A percentile compares a stretch with the other conserved stretches of the same genome.
These are phyloP conservation scores for Parachlorella kessleri DNA, from an alignment of 139 green algal species.

Conservation along the genomic window DNA sequence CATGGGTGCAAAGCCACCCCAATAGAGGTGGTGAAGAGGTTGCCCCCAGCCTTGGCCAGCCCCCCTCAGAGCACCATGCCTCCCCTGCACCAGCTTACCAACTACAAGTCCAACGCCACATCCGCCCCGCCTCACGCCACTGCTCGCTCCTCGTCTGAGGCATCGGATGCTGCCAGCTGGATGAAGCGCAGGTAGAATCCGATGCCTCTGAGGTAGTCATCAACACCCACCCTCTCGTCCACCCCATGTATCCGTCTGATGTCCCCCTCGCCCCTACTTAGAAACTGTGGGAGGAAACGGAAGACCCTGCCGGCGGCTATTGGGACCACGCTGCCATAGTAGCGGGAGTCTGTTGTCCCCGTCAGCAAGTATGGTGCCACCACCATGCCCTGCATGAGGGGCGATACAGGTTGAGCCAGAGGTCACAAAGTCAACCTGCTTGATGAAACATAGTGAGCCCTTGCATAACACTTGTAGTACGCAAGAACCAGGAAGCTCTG, in stretches of 20 bases:
- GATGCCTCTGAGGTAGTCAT: conserved; percentile 35
- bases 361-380: conserved; percentile 56
- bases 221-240: conserved; percentile 58
- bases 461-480: too few species aligned
- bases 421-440: too few species aligned
- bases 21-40: too few species aligned
- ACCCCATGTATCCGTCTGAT: conserved; percentile 61
- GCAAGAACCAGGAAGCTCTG: too few species aligned
- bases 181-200: conserved; percentile 18
- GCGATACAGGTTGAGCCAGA: too few species aligned
- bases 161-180: conserved; percentile 7
- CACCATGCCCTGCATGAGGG: conserved; percentile 25
- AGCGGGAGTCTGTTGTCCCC: conserved; percentile 53
- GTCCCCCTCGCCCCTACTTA: conserved; percentile 18
- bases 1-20: too few species aligned
- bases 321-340: conserved; percentile 48
- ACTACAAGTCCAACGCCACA: too few species aligned
- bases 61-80: too few species aligned
- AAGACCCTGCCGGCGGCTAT: conserved; percentile 34
- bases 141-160: not conserved
- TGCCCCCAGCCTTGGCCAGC: too few species aligned
- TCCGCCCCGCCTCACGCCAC: not conserved
- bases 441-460: too few species aligned
- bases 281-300: conserved; percentile 46
- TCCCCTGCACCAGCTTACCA: too few species aligned